These are phyloP conservation scores for Acacia melanoxylon DNA, from an alignment of 306 rosid genomes.

Conservation along the genomic window DNA sequence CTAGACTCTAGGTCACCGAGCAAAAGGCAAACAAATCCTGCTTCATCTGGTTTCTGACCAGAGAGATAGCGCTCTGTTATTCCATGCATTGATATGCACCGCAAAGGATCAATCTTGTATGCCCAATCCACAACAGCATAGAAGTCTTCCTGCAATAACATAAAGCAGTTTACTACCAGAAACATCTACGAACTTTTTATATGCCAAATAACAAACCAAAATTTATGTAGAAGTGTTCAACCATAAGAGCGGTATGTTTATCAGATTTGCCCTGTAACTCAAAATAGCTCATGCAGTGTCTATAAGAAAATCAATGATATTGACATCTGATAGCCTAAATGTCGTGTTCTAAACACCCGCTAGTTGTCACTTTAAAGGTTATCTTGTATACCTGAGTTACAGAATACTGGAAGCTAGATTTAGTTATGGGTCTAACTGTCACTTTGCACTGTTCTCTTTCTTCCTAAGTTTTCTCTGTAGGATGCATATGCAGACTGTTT, in stretches of 20 bases:
- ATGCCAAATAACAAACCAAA: slow-evolving; percentile 18
- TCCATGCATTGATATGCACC: slow-evolving; percentile 99
- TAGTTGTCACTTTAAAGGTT: slow-evolving; percentile 7
- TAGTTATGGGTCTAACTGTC: background rate
- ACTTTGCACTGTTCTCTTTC: background rate
- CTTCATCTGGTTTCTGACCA: slow-evolving; percentile 99
- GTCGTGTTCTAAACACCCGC: slow-evolving; percentile 1
- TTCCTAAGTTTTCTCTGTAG: background rate
- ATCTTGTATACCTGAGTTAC: slow-evolving; percentile 11
- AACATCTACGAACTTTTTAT: slow-evolving; percentile 13
- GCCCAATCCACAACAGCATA: slow-evolving; percentile 99
- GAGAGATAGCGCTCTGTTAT: slow-evolving; percentile 97
- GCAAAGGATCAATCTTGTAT: slow-evolving; percentile 96
- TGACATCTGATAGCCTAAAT: background rate
- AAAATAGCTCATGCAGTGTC: background rate
- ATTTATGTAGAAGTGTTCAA: slow-evolving; percentile 8
- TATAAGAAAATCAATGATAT: slow-evolving; percentile 3
- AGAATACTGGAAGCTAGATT: slow-evolving; percentile 22
- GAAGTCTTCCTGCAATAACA: slow-evolving; percentile 88
- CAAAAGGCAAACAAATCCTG: slow-evolving; percentile 96
- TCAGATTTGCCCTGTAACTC: slow-evolving; percentile 4
- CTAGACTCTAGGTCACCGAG: slow-evolving; percentile 92
- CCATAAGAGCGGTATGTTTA: background rate
- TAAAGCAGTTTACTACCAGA: slow-evolving; percentile 12
- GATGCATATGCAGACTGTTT: slow-evolving; percentile 1